A percentile compares a stretch with the other conserved stretches of the same genome.
Conservation (phyloP, 164 flowering plant genomes). For the Magnolia sinica region DNA sequence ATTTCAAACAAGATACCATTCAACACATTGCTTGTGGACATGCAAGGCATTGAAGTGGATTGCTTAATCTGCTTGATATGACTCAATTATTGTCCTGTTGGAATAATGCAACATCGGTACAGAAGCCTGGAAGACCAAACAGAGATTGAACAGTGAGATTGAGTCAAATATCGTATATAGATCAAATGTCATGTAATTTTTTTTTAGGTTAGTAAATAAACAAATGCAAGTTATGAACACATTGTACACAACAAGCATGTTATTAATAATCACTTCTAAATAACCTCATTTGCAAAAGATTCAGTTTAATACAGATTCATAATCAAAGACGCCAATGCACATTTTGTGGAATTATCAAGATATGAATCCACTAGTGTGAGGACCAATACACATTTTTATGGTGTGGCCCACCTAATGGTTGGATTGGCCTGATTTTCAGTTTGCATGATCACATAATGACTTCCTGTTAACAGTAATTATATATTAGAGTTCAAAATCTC, state of each 20-base stretch:
- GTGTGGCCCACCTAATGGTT: too few relatives aligned
- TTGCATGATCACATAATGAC: too few relatives aligned
- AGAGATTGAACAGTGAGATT: too few relatives aligned
- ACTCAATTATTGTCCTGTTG: constrained; percentile 9
- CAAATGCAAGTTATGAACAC: neutral
- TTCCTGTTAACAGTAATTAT: too few relatives aligned
- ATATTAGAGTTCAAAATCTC: too few relatives aligned
- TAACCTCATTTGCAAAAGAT: neutral
- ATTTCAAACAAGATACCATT: constrained; percentile 9
- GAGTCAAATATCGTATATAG: too few relatives aligned
- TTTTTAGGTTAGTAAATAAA: too few relatives aligned
- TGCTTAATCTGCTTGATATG: constrained; percentile 2
- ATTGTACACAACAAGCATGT: neutral
- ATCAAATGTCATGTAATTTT: too few relatives aligned
- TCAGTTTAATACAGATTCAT: neutral
- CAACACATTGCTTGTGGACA: constrained; percentile 17
- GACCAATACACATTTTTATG: neutral
- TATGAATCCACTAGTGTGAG: neutral
- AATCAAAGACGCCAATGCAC: neutral
- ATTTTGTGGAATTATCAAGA: neutral
- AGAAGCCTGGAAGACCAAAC: constrained; percentile 11
- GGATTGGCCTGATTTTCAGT: too few relatives aligned
- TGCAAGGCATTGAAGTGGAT: constrained; percentile 6
- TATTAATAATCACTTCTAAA: neutral
- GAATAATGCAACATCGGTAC: constrained; percentile 20